Evolutionary conservation across 1,284 basidiomycete genomes (phyloP), one percentile per base, ranked within the genome.

Genomic region (Ustilago sp.): DNA sequence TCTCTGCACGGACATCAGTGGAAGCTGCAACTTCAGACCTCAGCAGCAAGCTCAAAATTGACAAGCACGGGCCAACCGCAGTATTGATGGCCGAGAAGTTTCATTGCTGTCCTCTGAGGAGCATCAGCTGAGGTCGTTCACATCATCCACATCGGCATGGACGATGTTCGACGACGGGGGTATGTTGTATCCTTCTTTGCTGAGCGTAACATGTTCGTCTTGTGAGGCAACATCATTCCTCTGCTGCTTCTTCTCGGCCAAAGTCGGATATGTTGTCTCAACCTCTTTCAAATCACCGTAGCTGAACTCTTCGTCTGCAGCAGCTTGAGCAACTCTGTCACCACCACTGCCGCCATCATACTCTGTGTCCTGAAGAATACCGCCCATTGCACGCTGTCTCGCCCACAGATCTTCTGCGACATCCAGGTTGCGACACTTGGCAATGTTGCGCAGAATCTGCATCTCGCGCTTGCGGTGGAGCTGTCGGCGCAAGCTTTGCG

Each of bases 381-480:
- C 80, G 17, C 80, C 80, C 70, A 79, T 63, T 3, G 71, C 71
- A 28, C 83, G 73, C 36, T 75, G 65, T 15, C 57, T 59, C 12
- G 65, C 65, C 82, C 82, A 85, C 5, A 68, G 56, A 32, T 70
- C 61, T 43, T 82, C 82, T 4, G 64, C 58, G 15, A 78, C 70
- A 23, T 80, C 79, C 32, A 84, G 41, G 50, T 67, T 82, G 32
- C 71, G 78, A 36, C 76, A 74, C 36, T 81, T 63, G 39, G 77
- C 72, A 15, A 81, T 59, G 34, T 63, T 67, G 48, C 78, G 69
- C 53, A 79, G 59, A 43, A 84, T 69, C 55, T 74, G 67, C 23
- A 69, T 74, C 51, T 74, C 64, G 28, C 70, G 73, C n/a, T 68
- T 55, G 8, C 59, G 60, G 41, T 83, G 81, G 11, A 73, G 63